Base-by-base conservation (phyloP, 2,329 filamentous ascomycete genomes). In the Talaromyces sp. region DNA sequence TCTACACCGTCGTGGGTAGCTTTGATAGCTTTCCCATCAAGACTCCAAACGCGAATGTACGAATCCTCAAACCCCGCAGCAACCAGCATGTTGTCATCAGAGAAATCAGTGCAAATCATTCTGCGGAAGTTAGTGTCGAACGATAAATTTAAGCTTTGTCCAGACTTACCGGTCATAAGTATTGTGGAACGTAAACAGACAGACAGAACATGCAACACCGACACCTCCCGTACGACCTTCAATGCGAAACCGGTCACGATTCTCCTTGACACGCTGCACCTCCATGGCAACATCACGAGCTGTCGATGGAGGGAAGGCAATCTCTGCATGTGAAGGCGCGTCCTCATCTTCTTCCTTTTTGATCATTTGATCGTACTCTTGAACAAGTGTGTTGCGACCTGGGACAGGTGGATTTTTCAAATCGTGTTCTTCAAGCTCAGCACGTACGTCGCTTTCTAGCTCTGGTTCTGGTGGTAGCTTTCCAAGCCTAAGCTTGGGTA, bases 141-240 rank as follows among this genome's bases (percentile, higher is more conserved):
- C 1, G 15, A 29, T 4, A 43, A 19, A n/a, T 27, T 31, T 2
- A 22, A 58, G 27, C 7, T 13, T 59, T 47, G 34, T 19, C 40
- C 10, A 56, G 6, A 68, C 87, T 82, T 80, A 93, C 92, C 88
- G 91, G 77, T 96, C 93, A 68, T 93, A 89, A 0, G 92, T 96
- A 77, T 99, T 99, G 82, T 99, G 95, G 74, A 98, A 97, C 0
- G 95, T 99, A 76, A 96, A 97, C 91, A 98, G 98, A 82, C 92
- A 95, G 27, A 96, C 89, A 72, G 93, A 96, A 67, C 97, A 84
- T 29, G 89, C 89, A 63, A 92, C 88, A 15, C 93, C 92, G 60
- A 93, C 86, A 8, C 93, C 94, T 17, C 92, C 91, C 13, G 91
- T 94, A 38, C 91, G 87, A 22, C 89, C 88, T 67, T 96, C 91